Evolutionary conservation across 1,284 basidiomycete species (phyloP), one percentile per base, ranked within the genome.

Genomic region (Trametes sp.): DNA sequence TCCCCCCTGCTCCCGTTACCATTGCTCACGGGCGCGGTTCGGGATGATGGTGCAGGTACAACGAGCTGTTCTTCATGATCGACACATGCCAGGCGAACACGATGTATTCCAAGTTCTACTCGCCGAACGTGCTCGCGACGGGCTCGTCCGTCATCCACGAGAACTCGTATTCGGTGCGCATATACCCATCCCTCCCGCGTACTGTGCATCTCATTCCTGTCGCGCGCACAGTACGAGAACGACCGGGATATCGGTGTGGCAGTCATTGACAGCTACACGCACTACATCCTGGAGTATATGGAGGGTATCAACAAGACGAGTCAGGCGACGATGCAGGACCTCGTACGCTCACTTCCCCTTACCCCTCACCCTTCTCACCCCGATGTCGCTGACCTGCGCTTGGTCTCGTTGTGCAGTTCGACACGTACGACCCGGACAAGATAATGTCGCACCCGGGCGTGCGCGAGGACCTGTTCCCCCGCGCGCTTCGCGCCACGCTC

Each of bases 81-180:
- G 97, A 99, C 75, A 99, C 97, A 0, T 99, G 98, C 72, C 96
- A 99, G 77, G 98, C 97, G 26, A 98, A 96, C 73, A 95, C 95
- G 0, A 92, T 99, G 89, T 98, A 94, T 74, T 89, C 92, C 48
- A 93, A 95, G 71, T 90, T 98, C 70, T 98, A 98, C 78, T 96
- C 94, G 1, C 96, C 97, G 0, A 96, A 98, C 72, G 92, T 99
- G 48, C 86, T 98, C 8, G 96, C 97, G 0, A 96, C 95, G 0
- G 98, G 96, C 0, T 96, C 94, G 0, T 94, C 94, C 8, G 78
- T 85, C 54, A 82, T 97, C n/a, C 92, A 87, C 41, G 92, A 99
- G 76, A 98, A 92, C 74, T 98, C 95, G 1, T 98, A 98, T 74
- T 98, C 96, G 16, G 95, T 95, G 62, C 61, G 90, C 80, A 23